Evolutionary conservation across 192 early-diverging fungal genomes (phyloP).

Genomic region (Cladochytrium replicatum): DNA sequence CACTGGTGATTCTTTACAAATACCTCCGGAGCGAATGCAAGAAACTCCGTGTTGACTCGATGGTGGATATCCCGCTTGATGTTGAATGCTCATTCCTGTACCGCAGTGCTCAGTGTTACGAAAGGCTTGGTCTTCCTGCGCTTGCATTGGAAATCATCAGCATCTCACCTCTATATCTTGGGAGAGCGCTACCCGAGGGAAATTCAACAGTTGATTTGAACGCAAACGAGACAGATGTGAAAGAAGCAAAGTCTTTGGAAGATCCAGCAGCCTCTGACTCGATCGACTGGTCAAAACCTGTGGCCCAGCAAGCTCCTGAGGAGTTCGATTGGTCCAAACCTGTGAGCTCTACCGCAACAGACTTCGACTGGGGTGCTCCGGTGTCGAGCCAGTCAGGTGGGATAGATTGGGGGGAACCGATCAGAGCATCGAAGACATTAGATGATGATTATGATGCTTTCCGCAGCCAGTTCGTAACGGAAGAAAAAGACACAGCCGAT

Average conservation of each 20-base stretch:
- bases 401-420: conserved; percentile 37
- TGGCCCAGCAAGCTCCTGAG: too few species aligned
- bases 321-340: conserved; percentile 4
- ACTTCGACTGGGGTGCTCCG: conserved; percentile 22
- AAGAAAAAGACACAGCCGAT: conserved; percentile 6
- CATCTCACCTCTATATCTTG: conserved; percentile 11
- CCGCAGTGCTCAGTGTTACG: conserved; percentile 55
- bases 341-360: neutral
- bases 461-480: conserved; percentile 8
- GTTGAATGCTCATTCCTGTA: conserved; percentile 54
- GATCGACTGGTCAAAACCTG: too few species aligned
- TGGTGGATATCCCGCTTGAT: conserved; percentile 34
- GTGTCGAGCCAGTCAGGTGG: conserved; percentile 5
- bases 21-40: conserved; percentile 48
- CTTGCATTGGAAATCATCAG: conserved; percentile 64
- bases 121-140: conserved; percentile 65
- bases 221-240: too few species aligned
- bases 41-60: conserved; percentile 30
- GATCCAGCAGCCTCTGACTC: too few species aligned
- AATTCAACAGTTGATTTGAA: too few species aligned
- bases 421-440: conserved; percentile 5
- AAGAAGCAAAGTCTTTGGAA: too few species aligned
- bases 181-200: too few species aligned
- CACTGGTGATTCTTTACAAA: conserved; percentile 59
- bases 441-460: conserved; percentile 42